Conservation (phyloP, 2,329 filamentous ascomycete species). For the Arthroderma uncinatum region DNA sequence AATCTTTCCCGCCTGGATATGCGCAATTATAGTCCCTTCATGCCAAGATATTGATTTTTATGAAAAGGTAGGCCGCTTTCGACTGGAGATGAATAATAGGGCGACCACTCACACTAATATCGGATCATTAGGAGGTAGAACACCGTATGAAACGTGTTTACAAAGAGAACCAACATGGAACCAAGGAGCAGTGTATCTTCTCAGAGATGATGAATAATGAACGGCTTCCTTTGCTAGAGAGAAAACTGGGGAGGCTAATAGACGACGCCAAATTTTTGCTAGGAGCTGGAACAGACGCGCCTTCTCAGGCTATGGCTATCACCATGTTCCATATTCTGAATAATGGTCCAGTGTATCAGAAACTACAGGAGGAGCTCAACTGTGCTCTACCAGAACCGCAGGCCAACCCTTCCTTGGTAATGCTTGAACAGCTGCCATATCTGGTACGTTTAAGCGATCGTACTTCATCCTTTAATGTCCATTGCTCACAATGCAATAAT, state of each 20-base stretch:
- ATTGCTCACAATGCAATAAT: neutral
- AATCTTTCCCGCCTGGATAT: neutral
- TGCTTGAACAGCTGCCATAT: slow-evolving; percentile 3
- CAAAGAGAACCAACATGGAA: neutral
- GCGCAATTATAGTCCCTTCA: neutral
- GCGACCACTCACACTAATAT: too few species aligned
- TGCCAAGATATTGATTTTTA: neutral
- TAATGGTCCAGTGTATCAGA: slow-evolving; percentile 16
- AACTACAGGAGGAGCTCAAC: slow-evolving; percentile 17
- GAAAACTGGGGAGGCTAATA: slow-evolving; percentile 16
- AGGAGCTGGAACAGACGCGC: slow-evolving; percentile 22
- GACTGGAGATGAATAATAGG: neutral
- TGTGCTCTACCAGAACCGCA: slow-evolving; percentile 16
- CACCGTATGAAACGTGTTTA: neutral
- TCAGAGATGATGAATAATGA: neutral
- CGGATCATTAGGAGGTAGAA: neutral
- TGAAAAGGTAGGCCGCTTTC: neutral
- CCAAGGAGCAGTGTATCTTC: neutral
- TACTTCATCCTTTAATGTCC: neutral
- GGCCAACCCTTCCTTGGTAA: neutral
- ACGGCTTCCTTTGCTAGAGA: slow-evolving; percentile 18
- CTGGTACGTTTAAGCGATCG: neutral
- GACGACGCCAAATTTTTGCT: slow-evolving; percentile 21
- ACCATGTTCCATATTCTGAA: slow-evolving; percentile 22
- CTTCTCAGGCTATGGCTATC: slow-evolving; percentile 18